These are phyloP conservation scores for Chalciporus sphaerocephalus DNA, from an alignment of 768 basidiomycete species.

Conservation along the genomic window DNA sequence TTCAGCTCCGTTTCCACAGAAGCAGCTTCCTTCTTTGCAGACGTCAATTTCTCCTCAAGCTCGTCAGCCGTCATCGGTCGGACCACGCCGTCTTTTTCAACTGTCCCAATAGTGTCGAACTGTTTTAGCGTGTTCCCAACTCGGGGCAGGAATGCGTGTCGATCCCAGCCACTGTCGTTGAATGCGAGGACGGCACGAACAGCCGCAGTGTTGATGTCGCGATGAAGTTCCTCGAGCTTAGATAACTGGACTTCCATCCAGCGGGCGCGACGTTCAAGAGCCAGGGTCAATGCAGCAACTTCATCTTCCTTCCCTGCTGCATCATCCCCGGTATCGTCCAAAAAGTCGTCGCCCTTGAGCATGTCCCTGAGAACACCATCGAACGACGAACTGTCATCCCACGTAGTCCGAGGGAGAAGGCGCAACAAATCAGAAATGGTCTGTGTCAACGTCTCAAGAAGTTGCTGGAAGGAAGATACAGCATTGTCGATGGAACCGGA, in stretches of 20 bases:
- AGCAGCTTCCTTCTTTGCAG: constrained; percentile 66
- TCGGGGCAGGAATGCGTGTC: constrained; percentile 62
- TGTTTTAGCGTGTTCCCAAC: constrained; percentile 60
- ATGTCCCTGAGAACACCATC: constrained; percentile 83
- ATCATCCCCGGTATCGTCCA: constrained; percentile 70
- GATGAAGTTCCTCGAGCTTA: constrained; percentile 83
- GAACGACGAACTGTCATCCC: constrained; percentile 88
- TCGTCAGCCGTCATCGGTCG: constrained; percentile 64
- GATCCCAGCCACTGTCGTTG: constrained; percentile 85
- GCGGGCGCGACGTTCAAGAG: constrained; percentile 81
- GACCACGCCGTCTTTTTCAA: constrained; percentile 40
- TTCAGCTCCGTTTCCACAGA: constrained; percentile 72
- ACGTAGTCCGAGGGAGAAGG: constrained; percentile 81
- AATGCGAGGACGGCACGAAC: constrained; percentile 77
- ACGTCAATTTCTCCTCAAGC: constrained; percentile 66
- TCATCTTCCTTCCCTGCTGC: constrained; percentile 70
- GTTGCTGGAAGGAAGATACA: constrained; percentile 84
- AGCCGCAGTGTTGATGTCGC: constrained; percentile 86
- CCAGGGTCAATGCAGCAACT: constrained; percentile 76
- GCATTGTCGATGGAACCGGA: constrained; percentile 88
- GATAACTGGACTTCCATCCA: constrained; percentile 93
- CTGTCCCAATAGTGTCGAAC: constrained; percentile 62
- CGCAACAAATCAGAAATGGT: constrained; percentile 84
- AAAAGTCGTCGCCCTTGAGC: constrained; percentile 83
- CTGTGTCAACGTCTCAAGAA: constrained; percentile 83